Percentiles rank a stretch among this genome's conserved stretches.
Evolutionary conservation across 2,329 filamentous ascomycete species (phyloP).

Genomic region (Epichloe sp.): DNA sequence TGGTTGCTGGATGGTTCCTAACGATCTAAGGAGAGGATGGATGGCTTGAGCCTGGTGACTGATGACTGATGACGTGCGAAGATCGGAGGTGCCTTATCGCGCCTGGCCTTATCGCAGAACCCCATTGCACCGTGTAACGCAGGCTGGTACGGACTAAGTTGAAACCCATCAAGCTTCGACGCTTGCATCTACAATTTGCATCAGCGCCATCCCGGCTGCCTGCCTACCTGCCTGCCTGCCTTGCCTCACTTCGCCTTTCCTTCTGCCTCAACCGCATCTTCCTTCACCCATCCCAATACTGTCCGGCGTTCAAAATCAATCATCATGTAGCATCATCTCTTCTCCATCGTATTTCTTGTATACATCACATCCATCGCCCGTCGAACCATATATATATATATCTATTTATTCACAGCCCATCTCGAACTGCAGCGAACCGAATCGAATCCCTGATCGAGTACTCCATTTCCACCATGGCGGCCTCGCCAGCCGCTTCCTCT

Average conservation of each 20-base stretch:
- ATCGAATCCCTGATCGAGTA: background rate
- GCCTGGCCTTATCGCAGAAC: background rate
- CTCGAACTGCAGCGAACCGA: background rate
- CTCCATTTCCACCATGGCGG: conserved; percentile 18
- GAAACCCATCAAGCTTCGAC: no score
- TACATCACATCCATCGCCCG: background rate
- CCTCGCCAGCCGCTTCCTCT: conserved; percentile 21
- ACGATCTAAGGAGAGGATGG: no score
- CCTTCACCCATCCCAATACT: background rate
- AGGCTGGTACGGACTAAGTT: no score
- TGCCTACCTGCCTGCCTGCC: background rate
- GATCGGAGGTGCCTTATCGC: background rate
- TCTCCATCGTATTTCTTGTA: background rate
- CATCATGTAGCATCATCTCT: conserved; percentile 5
- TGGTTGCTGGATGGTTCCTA: background rate
- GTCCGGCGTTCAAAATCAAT: background rate
- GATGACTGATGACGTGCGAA: background rate
- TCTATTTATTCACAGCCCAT: background rate
- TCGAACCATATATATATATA: background rate
- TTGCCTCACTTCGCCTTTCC: background rate
- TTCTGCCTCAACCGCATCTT: background rate
- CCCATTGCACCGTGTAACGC: background rate
- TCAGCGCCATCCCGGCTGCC: no score
- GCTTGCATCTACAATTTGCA: background rate
- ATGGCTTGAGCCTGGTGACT: background rate